Conservation (phyloP, 2,329 filamentous ascomycete species). For the Cordyceps javanica region DNA sequence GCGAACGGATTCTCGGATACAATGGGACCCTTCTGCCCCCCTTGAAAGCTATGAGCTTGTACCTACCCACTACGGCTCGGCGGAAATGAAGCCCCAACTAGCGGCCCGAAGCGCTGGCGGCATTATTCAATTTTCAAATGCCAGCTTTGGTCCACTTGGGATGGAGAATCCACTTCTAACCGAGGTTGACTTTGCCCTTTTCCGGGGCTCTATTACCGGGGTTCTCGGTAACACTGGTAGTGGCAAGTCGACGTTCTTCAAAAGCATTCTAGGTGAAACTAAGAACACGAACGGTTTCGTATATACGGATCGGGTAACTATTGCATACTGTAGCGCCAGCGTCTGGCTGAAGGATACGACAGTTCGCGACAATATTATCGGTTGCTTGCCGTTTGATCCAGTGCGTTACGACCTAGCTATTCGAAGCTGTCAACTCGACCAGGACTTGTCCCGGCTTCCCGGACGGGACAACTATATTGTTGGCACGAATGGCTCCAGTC, state of each 20-base stretch:
- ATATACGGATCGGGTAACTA: neutral
- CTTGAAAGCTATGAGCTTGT: too few species aligned
- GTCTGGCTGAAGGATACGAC: neutral
- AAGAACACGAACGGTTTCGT: neutral
- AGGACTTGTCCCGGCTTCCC: neutral
- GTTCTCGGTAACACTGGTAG: neutral
- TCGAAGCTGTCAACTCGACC: neutral
- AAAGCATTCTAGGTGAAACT: neutral
- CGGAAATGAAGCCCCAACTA: too few species aligned
- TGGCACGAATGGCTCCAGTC: neutral
- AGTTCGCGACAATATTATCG: neutral
- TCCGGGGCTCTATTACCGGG: neutral
- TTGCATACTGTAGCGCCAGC: neutral
- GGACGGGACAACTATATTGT: neutral
- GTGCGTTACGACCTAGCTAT: neutral
- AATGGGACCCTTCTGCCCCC: too few species aligned
- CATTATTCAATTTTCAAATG: too few species aligned
- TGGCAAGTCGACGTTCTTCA: neutral
- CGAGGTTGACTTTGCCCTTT: neutral
- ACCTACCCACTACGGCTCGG: too few species aligned
- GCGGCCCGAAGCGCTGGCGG: too few species aligned
- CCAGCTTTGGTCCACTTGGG: neutral
- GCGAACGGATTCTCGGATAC: too few species aligned
- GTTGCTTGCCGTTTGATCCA: neutral
- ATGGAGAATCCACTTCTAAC: neutral